These are phyloP conservation scores for Primulina eburnea DNA, from an alignment of 257 asterid genomes.

Conservation along the genomic window DNA sequence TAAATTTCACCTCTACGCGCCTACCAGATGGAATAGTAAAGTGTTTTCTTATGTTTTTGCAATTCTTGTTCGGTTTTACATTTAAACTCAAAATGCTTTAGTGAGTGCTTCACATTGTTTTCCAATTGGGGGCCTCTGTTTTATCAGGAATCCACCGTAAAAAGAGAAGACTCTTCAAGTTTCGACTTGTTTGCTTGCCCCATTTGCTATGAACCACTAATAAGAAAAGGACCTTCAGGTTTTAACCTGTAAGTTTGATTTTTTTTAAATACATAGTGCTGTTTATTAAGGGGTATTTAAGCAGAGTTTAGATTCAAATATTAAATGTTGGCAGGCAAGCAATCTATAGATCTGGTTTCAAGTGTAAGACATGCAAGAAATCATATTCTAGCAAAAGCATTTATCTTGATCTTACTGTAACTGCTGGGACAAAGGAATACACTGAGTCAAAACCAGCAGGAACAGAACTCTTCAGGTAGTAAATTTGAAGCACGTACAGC, in stretches of 20 bases:
- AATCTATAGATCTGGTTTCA: slow-evolving; percentile 86
- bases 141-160: slow-evolving; percentile 52
- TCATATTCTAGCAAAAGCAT: slow-evolving; percentile 84
- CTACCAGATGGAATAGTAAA: not conserved
- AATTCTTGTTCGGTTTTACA: slow-evolving; percentile 9
- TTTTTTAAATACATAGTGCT: not conserved
- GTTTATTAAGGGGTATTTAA: not conserved
- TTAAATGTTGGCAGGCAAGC: slow-evolving; percentile 62
- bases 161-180: slow-evolving; percentile 34
- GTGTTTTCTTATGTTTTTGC: not conserved
- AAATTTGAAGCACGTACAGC: not conserved
- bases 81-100: slow-evolving; percentile 1
- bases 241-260: slow-evolving; percentile 71
- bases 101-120: slow-evolving; percentile 2
- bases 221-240: slow-evolving; percentile 91
- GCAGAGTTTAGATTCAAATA: slow-evolving; percentile 18
- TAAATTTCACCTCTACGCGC: not conserved
- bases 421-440: slow-evolving; percentile 82
- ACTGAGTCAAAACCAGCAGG: slow-evolving; percentile 69
- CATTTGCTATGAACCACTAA: slow-evolving; percentile 78
- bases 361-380: slow-evolving; percentile 77
- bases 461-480: slow-evolving; percentile 91
- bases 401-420: slow-evolving; percentile 89
- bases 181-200: slow-evolving; percentile 85
- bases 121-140: slow-evolving; percentile 6